Evolutionary conservation across 75 land plant genomes (phyloP).

Genomic region (Picea sitchensis): DNA sequence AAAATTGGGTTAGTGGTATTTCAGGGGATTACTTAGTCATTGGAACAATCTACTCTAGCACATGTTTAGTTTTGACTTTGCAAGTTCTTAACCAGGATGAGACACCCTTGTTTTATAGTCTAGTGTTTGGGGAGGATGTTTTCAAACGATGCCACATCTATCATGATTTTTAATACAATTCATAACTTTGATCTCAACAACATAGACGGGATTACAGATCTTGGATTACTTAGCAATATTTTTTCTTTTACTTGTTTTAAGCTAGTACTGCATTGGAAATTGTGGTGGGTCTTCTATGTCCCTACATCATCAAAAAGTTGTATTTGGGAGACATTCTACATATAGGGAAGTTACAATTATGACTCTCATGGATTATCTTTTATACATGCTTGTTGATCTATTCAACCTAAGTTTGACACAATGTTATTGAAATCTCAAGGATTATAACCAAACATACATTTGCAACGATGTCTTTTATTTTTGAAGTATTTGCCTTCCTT

Average conservation of each 20-base stretch:
- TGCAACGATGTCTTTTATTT: slow-evolving; percentile 27
- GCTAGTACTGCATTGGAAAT: slow-evolving; percentile 33
- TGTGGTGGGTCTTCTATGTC: slow-evolving; percentile 28
- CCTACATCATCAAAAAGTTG: slow-evolving; percentile 27
- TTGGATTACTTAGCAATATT: slow-evolving; percentile 13
- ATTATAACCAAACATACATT: slow-evolving; percentile 32
- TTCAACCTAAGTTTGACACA: slow-evolving; percentile 37
- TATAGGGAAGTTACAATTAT: slow-evolving; percentile 39
- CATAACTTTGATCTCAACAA: slow-evolving; percentile 4
- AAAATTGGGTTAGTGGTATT: too few relatives aligned
- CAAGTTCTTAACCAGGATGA: too few relatives aligned
- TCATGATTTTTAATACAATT: slow-evolving; percentile 36
- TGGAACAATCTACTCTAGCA: slow-evolving; percentile 56
- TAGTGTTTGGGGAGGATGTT: slow-evolving; percentile 36
- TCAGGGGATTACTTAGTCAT: slow-evolving; percentile 15
- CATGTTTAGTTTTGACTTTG: slow-evolving; percentile 42
- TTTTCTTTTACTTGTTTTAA: slow-evolving; percentile 27
- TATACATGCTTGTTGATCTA: slow-evolving; percentile 37
- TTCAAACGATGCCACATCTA: slow-evolving; percentile 39
- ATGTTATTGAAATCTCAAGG: slow-evolving; percentile 25
- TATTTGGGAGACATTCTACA: slow-evolving; percentile 44
- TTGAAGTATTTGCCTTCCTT: too few relatives aligned
- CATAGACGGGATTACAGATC: slow-evolving; percentile 10
- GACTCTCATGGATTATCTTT: slow-evolving; percentile 33
- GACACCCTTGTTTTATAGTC: too few relatives aligned